These are phyloP conservation scores for Arabidopsis hybrid DNA, from an alignment of 441 rosid species.

Conservation along the genomic window DNA sequence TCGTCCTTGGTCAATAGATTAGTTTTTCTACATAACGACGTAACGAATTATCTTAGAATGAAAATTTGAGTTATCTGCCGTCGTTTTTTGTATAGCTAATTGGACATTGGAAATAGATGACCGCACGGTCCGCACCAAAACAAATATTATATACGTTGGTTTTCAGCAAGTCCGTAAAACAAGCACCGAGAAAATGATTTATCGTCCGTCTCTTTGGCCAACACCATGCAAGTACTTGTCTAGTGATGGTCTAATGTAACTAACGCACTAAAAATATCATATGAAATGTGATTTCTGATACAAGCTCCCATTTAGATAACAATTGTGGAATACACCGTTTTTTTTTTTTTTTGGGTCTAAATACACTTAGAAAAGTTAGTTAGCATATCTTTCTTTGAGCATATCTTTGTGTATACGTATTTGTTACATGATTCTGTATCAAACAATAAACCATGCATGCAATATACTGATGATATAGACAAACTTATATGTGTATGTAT, in stretches of 20 bases:
- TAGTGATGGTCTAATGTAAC: constrained; percentile 37
- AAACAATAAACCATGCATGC: constrained; percentile 28
- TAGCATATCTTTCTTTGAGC: too few relatives aligned
- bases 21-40: constrained; percentile 11
- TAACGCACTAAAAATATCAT: constrained; percentile 41
- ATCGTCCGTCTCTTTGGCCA: not conserved
- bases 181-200: constrained; percentile 28
- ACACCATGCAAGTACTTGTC: constrained; percentile 23
- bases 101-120: too few relatives aligned
- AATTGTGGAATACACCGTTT: too few relatives aligned
- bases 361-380: too few relatives aligned
- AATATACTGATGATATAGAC: constrained; percentile 2
- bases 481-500: not conserved
- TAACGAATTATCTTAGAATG: not conserved
- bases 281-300: constrained; percentile 13
- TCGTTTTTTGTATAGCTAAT: too few relatives aligned
- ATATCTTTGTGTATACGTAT: not conserved
- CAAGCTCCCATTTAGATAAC: constrained; percentile 14
- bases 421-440: constrained; percentile 8
- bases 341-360: too few relatives aligned
- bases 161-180: constrained; percentile 9
- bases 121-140: not conserved
- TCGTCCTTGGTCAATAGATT: constrained; percentile 19
- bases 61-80: not conserved
- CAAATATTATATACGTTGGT: not conserved